Evolutionary conservation across 176 grass and related monocot species (phyloP), one percentile per base, ranked within the genome.

Genomic region (Eragrostis nindensis): DNA sequence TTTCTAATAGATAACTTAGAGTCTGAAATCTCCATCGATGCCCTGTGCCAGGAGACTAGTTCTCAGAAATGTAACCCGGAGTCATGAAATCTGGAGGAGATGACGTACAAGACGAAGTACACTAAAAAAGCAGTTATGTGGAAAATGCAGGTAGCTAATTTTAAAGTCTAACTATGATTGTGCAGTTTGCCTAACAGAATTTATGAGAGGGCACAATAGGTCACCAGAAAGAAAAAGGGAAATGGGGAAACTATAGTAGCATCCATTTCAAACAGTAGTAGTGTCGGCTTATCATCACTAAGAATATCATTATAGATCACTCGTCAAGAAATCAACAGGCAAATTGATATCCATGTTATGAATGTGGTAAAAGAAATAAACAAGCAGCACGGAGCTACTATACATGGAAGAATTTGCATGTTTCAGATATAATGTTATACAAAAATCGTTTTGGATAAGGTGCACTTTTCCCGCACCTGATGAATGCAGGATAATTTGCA

Each of bases 1-100:
- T 93, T 98, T 70, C 86, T 86, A 26, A 92, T 83, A 32, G 95
- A 94, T 62, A 94, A 44, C 66, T 98, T 90, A 46, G 94, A 90
- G 74, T 93, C 86, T 39, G 95, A 98, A 87, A 98, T 98, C 66
- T 98, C 95, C 81, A 89, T 94, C 26, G 95, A 94, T 82, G 95
- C 94, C 87, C 95, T 98, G 80, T 75, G 71, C 8, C 22, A 86
- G 42, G 52, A 85, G 57, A 75, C 2, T 44, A 74, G 12, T 45
- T 87, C 64, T 74, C 55, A 87, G 21, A 71, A 62, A 89, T 22
- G 27, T 14, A 56, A 45, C 24, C 38, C 42, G 76, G 74, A 82
- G 21, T 61, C 49, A 80, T 71, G 39, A 85, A 77, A 2, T 38
- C 22, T 1, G 29, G 68, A 68, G 44, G 19, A 54, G 19, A 61